phyloP scores from a whole-genome alignment of 2,329 filamentous ascomycete species.

The Fusarium phyllophilum region DNA sequence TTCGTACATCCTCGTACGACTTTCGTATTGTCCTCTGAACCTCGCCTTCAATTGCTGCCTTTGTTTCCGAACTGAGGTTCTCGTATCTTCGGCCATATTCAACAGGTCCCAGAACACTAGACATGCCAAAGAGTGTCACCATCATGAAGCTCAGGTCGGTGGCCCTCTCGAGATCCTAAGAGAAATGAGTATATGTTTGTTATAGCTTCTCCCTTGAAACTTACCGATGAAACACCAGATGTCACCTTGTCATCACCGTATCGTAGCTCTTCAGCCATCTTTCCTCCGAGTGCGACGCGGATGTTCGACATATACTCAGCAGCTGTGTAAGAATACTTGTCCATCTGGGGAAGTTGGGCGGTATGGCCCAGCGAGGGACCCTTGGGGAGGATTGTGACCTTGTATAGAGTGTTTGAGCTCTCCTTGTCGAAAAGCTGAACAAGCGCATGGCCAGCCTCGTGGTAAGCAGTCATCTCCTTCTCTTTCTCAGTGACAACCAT shows the following conservation, averaged over 20 bases:
- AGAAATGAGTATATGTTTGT: constrained; percentile 40
- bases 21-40: constrained; percentile 87
- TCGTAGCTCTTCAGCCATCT: constrained; percentile 89
- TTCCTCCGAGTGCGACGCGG: constrained; percentile 84
- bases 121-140: constrained; percentile 92
- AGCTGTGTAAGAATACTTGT: constrained; percentile 90
- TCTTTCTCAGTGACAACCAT: constrained; percentile 93
- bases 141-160: constrained; percentile 87
- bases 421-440: constrained; percentile 83
- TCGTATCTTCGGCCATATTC: constrained; percentile 86
- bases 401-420: constrained; percentile 84
- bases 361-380: constrained; percentile 89
- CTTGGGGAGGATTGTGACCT: constrained; percentile 95
- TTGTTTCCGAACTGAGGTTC: constrained; percentile 84
- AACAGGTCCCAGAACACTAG: constrained; percentile 85
- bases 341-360: constrained; percentile 87
- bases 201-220: constrained; percentile 45
- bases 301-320: constrained; percentile 84
- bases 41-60: constrained; percentile 86
- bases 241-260: constrained; percentile 93
- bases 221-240: constrained; percentile 82
- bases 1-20: constrained; percentile 77
- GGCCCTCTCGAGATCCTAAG: constrained; percentile 82
- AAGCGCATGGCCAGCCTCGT: constrained; percentile 94
- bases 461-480: constrained; percentile 94